Percentiles rank a stretch among this genome's conserved stretches.
phyloP scores from a whole-genome alignment of 1,284 basidiomycete genomes.

The Apiotrichum laibachii region DNA sequence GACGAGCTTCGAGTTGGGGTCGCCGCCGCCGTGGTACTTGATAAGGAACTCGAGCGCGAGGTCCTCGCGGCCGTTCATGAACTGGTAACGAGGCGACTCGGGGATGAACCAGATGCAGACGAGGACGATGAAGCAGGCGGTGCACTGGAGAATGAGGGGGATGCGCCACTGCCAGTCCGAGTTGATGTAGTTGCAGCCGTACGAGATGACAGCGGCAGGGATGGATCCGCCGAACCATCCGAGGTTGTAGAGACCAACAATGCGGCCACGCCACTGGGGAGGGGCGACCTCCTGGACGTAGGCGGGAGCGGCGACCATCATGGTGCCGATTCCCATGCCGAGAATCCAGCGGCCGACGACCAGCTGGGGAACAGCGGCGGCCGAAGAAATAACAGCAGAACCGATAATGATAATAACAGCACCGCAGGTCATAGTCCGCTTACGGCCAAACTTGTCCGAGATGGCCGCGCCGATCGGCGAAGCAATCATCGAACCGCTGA shows the following conservation, averaged over 20 bases:
- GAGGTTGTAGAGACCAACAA: conserved; percentile 55
- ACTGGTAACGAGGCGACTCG: conserved; percentile 46
- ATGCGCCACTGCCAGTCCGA: conserved; percentile 29
- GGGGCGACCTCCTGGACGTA: conserved; percentile 60
- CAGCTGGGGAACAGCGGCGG: conserved; percentile 31
- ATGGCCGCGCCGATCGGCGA: conserved; percentile 21
- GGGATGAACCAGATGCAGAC: conserved; percentile 29
- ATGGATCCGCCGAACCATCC: conserved; percentile 40
- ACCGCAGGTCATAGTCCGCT: conserved; percentile 59
- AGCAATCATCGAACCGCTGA: conserved; percentile 16
- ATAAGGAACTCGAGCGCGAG: conserved; percentile 32
- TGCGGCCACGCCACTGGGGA: conserved; percentile 63
- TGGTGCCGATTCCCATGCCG: conserved; percentile 49
- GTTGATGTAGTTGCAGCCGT: conserved; percentile 33
- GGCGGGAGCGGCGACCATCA: conserved; percentile 55
- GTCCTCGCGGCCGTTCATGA: conserved; percentile 30
- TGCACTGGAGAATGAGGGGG: conserved; percentile 31
- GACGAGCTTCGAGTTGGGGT: conserved; percentile 48
- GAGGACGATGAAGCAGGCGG: conserved; percentile 18
- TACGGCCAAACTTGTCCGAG: conserved; percentile 55
- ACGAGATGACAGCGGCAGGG: conserved; percentile 43
- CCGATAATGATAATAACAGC: conserved; percentile 51
- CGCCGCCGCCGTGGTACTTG: conserved; percentile 36
- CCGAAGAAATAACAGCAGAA: conserved; percentile 42
- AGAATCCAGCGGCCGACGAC: conserved; percentile 50